Percentiles rank a stretch among this genome's conserved stretches.
phyloP scores from a whole-genome alignment of 2,329 filamentous ascomycete genomes.

The Orbilia brochopaga region DNA sequence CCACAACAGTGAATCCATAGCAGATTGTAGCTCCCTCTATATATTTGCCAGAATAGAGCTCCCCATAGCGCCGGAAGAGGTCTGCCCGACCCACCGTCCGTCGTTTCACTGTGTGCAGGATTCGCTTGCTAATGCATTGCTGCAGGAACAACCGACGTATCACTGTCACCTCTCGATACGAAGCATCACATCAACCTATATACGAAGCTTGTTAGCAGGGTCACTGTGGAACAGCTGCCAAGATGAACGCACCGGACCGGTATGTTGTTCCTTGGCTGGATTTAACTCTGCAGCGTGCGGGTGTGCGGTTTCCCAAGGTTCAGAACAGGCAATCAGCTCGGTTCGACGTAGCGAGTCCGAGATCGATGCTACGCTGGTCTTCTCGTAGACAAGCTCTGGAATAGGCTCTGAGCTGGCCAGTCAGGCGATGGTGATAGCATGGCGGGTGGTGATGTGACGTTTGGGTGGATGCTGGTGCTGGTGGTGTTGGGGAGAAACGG shows the following conservation, averaged over 20 bases:
- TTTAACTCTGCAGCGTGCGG: not conserved
- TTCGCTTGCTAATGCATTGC: constrained; percentile 3
- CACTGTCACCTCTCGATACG: not conserved
- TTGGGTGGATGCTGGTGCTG: not conserved
- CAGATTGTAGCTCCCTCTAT: too few relatives aligned
- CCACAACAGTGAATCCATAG: not conserved
- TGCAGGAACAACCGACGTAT: not conserved
- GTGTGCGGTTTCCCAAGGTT: constrained; percentile 23
- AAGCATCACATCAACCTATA: not conserved
- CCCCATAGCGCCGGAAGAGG: not conserved
- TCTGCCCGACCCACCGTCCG: not conserved
- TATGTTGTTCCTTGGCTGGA: constrained; percentile 16
- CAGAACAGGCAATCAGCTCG: not conserved
- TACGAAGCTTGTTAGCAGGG: constrained; percentile 2
- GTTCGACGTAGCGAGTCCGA: not conserved
- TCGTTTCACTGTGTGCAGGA: not conserved
- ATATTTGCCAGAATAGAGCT: not conserved
- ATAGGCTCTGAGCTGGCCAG: not conserved
- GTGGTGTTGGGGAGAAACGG: not conserved
- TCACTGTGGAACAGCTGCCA: constrained; percentile 17
- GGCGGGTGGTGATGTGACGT: not conserved
- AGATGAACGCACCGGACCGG: constrained; percentile 49
- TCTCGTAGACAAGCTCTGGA: not conserved
- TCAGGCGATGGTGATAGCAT: not conserved
- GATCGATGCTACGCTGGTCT: not conserved